Base-by-base conservation (phyloP, 495 filamentous ascomycete species). In the Bryoglossum gracile region DNA sequence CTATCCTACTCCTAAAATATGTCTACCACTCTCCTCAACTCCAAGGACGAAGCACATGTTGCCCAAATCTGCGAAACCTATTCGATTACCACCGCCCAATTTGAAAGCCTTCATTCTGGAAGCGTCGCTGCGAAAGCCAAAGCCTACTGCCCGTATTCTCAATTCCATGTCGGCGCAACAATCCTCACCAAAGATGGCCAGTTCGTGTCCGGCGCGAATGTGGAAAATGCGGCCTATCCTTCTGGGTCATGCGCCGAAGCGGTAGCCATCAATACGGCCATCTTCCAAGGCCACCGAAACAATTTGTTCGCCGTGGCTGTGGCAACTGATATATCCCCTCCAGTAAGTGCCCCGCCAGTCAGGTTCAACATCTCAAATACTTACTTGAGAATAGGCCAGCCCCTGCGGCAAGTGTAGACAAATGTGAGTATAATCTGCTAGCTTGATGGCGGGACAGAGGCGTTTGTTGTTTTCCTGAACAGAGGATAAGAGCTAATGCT, bases 171-270 rank as follows among this genome's bases (percentile, higher is more conserved):
- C 54, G 92, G 92, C 49, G 82, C 85, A 38, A 80, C 83, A 25
- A 66, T 98, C 45, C 78, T 98, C 48, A 80, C 81, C 14, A 51
- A 67, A 16, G 71, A 75, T 21, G 78, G 73, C n/a, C 67, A 69
- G 43, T 84, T 75, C 54, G 70, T 88, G 56, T 61, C 67, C 38
- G 92, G 92, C 17, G 89, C 84, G 38, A 98, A 98, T 65, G 80
- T 98, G 22, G 92, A 98, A 68, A 97, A 97, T 65, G 92, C 86
- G 1, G 74, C 82, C 19, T 97, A 94, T 61, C 90, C 91, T 4
- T 89, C 96, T 17, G 86, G 86, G 0, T 91, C 85, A 0, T 98
- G 92, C 62, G 92, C 92, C n/a, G 92, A 97, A 75, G 72, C 89
- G 26, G 84, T 87, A 9, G 86, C 91, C 2, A 67, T 96, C 53